These are phyloP conservation scores for Corchorus capsularis DNA, from an alignment of 345 rosid genomes.

Conservation along the genomic window DNA sequence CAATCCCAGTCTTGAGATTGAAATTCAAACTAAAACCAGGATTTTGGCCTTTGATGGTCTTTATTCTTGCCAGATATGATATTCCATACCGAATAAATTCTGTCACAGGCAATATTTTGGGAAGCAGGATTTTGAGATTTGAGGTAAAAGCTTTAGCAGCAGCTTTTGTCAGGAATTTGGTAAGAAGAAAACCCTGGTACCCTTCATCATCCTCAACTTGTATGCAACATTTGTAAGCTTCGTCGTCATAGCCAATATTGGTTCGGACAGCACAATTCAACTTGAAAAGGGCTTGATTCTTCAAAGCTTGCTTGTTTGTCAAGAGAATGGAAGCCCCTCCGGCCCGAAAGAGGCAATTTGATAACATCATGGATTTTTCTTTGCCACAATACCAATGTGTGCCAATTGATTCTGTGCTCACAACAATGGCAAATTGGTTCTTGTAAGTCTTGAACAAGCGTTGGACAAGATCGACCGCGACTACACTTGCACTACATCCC, in stretches of 20 bases:
- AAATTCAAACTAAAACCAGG: conserved; percentile 25
- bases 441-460: conserved; percentile 51
- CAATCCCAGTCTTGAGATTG: conserved; percentile 69
- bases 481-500: conserved; percentile 70
- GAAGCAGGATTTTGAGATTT: conserved; percentile 56
- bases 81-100: conserved; percentile 45
- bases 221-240: conserved; percentile 59
- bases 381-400: conserved; percentile 69
- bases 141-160: conserved; percentile 53
- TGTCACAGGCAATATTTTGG: conserved; percentile 52
- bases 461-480: conserved; percentile 53
- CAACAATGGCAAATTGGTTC: conserved; percentile 60
- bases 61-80: conserved; percentile 3
- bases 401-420: conserved; percentile 68
- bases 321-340: conserved; percentile 75
- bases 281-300: conserved; percentile 48
- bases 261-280: conserved; percentile 47
- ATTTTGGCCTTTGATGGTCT: conserved; percentile 8
- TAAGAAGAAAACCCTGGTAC: conserved; percentile 51
- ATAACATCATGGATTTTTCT: conserved; percentile 72
- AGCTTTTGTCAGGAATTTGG: conserved; percentile 51
- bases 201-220: conserved; percentile 65
- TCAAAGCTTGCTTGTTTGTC: conserved; percentile 49
- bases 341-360: conserved; percentile 69
- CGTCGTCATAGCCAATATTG: conserved; percentile 62